Percentiles rank a stretch among this genome's conserved stretches.
phyloP scores from a whole-genome alignment of 164 flowering plant genomes.

The Berberis thunbergii region DNA sequence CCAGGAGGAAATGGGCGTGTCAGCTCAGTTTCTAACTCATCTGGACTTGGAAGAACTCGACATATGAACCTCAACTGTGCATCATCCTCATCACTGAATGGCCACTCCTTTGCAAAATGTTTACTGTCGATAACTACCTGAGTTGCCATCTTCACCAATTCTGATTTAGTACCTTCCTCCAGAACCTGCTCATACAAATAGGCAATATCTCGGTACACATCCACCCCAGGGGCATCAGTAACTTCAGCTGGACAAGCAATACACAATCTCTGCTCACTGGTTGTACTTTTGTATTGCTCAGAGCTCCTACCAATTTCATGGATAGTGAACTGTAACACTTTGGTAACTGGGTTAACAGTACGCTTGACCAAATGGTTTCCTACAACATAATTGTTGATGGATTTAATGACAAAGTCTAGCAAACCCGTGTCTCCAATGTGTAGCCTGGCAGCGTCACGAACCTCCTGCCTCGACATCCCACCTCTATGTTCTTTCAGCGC shows the following conservation, averaged over 20 bases:
- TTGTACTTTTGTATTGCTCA: neutral
- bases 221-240: slow-evolving; percentile 18
- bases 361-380: slow-evolving; percentile 54
- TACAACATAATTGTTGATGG: slow-evolving; percentile 61
- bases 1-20: slow-evolving; percentile 20
- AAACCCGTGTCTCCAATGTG: slow-evolving; percentile 86
- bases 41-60: slow-evolving; percentile 22
- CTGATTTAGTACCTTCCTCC: slow-evolving; percentile 30
- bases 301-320: slow-evolving; percentile 19
- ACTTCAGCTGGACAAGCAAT: neutral
- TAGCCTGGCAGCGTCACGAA: slow-evolving; percentile 68
- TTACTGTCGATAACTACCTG: slow-evolving; percentile 50
- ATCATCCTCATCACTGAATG: slow-evolving; percentile 48
- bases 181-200: slow-evolving; percentile 38
- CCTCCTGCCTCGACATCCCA: slow-evolving; percentile 85
- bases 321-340: slow-evolving; percentile 53
- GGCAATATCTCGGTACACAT: slow-evolving; percentile 43
- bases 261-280: neutral
- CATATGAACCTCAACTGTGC: slow-evolving; percentile 46
- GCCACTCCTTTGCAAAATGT: slow-evolving; percentile 73
- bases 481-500: slow-evolving; percentile 31
- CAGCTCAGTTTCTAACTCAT: slow-evolving; percentile 15
- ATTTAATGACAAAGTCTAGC: slow-evolving; percentile 76
- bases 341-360: slow-evolving; percentile 37
- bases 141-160: slow-evolving; percentile 25